phyloP scores from a whole-genome alignment of 345 rosid genomes.

The Hevea brasiliensis region DNA sequence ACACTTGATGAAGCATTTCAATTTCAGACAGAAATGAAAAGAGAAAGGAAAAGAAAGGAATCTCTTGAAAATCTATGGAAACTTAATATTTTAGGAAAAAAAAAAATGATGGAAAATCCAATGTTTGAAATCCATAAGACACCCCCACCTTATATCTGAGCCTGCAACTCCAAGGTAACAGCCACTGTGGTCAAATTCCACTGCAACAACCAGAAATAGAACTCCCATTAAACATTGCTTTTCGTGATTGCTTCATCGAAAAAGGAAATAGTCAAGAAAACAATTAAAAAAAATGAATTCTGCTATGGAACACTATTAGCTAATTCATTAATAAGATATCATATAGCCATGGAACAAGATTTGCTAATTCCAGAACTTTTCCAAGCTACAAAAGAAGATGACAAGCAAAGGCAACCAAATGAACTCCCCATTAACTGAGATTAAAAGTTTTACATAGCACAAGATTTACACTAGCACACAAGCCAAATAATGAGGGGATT shows the following conservation, averaged over 20 bases:
- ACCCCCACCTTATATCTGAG: constrained; percentile 69
- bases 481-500: background rate
- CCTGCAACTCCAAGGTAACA: constrained; percentile 81
- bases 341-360: background rate
- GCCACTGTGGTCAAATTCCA: constrained; percentile 93
- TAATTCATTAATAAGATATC: background rate
- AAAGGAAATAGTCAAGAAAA: background rate
- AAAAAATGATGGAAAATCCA: background rate
- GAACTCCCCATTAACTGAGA: background rate
- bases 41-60: background rate
- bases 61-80: background rate
- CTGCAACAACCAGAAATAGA: constrained; percentile 45
- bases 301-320: too few relatives aligned
- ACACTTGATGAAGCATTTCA: background rate
- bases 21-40: background rate
- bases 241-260: background rate
- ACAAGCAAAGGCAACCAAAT: background rate
- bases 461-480: background rate
- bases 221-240: constrained; percentile 1
- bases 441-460: background rate
- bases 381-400: background rate
- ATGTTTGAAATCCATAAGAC: constrained; percentile 1
- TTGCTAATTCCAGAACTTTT: background rate
- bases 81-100: background rate
- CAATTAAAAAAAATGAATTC: background rate